Conservation (phyloP, 306 rosid genomes). For the Sesbania bispinosa region DNA sequence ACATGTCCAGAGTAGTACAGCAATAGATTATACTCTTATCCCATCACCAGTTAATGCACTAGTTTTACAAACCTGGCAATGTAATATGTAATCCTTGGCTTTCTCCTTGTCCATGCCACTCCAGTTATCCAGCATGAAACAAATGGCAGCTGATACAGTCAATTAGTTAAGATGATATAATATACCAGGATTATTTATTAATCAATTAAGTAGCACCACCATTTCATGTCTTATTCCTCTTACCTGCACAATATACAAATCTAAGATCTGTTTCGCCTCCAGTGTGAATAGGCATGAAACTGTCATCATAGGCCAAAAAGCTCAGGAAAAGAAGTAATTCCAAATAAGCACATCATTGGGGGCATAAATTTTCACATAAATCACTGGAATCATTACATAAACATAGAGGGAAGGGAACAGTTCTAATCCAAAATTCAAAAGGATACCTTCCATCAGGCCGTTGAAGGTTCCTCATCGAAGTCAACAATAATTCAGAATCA, state of each 20-base stretch:
- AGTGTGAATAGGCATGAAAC: conserved; percentile 78
- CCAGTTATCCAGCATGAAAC: conserved; percentile 83
- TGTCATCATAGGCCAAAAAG: conserved; percentile 30
- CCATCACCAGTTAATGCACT: conserved; percentile 1
- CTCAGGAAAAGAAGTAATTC: conserved; percentile 16
- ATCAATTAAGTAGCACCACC: not conserved
- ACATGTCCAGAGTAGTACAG: not conserved
- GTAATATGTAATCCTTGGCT: conserved; percentile 71
- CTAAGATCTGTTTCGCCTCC: conserved; percentile 95
- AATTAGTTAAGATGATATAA: conserved; percentile 26
- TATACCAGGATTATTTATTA: conserved; percentile 1
- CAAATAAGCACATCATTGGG: conserved; percentile 1
- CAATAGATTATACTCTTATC: not conserved
- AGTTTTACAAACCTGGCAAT: conserved; percentile 73
- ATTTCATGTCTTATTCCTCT: conserved; percentile 16
- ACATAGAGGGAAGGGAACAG: not conserved
- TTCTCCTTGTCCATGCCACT: conserved; percentile 94
- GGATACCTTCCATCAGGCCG: conserved; percentile 93
- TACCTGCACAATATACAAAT: conserved; percentile 92
- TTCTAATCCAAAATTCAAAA: conserved; percentile 21
- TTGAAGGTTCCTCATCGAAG: conserved; percentile 87
- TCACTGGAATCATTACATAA: not conserved
- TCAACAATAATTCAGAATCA: conserved; percentile 47
- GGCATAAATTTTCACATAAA: not conserved
- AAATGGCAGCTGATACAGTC: conserved; percentile 69